Base-by-base conservation (phyloP, 2,329 filamentous ascomycete genomes). In the Periconia sp. region DNA sequence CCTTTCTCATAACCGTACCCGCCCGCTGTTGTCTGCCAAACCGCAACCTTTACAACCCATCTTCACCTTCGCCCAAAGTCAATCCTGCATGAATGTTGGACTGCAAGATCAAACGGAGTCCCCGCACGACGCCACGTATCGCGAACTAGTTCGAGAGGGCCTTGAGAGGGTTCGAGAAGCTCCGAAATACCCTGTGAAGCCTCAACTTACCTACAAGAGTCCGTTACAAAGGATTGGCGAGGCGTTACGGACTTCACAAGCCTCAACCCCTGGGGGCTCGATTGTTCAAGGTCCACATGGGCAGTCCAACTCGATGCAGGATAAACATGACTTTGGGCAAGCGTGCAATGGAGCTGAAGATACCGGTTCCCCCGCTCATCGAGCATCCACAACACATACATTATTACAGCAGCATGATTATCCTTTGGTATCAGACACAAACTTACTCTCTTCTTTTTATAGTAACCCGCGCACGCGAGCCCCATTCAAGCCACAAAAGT, bases 391-490 rank as follows among this genome's bases (percentile, higher is more conserved):
- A n/a, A 40, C 61, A n/a, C 35, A 45, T 19, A 42, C 56, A 33
- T 44, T 42, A 30, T 45, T 6, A 47, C 45, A 35, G 13, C 44
- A 52, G 23, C 60, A 45, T 60, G n/a, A 56, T 37, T 54, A 58
- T 45, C 51, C 54, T 40, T 62, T 61, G 52, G 59, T 64, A 62
- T 48, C 49, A 44, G 61, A 50, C 60, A 61, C 56, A 59, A 47
- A 63, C 71, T 73, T 71, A 73, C 71, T 62, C 58, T 71, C 60
- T 65, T 64, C 56, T 59, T 48, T 62, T n/a, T 62, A 52, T 66
- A 94, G 91, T 64, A 94, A 94, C 79, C 88, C 92, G 74, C 89
- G 92, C 69, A 91, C 90, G 63, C 87, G 90, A 75, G 92, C 90
- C 69, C 90, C 94, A 63, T 97, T 97, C 81, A 91, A 92, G 71